Evolutionary conservation across 2,329 filamentous ascomycete genomes (phyloP).

Genomic region (Anisogramma anomala): DNA sequence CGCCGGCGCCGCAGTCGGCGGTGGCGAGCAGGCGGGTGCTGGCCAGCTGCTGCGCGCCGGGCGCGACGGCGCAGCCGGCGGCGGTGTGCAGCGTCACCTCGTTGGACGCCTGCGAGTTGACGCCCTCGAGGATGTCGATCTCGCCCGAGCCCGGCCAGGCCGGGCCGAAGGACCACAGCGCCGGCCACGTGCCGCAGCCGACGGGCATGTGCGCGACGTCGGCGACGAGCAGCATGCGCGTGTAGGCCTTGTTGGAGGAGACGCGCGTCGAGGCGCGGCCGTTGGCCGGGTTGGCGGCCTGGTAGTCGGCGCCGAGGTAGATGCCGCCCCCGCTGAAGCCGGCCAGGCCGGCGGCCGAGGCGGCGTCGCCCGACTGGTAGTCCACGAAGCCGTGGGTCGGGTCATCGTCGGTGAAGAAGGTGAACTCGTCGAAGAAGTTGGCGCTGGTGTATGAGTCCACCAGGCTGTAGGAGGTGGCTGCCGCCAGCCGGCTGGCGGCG

Average conservation of each 20-base stretch:
- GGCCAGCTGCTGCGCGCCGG: constrained; percentile 33
- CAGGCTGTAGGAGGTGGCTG: constrained; percentile 32
- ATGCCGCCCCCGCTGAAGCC: constrained; percentile 42
- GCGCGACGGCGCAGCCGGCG: constrained; percentile 47
- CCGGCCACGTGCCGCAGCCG: constrained; percentile 66
- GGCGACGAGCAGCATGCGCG: constrained; percentile 57
- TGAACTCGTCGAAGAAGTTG: constrained; percentile 46
- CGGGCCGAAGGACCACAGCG: constrained; percentile 57
- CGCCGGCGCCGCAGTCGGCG: constrained; percentile 44
- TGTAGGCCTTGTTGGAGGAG: constrained; percentile 54
- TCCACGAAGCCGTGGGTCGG: constrained; percentile 66
- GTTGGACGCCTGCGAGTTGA: constrained; percentile 50
- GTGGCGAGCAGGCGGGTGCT: constrained; percentile 31
- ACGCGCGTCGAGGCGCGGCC: constrained; percentile 64
- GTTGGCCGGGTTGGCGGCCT: constrained; percentile 38
- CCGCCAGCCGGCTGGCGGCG: constrained; percentile 13
- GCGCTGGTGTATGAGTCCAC: constrained; percentile 35
- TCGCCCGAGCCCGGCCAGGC: constrained; percentile 61
- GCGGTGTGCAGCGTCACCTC: constrained; percentile 58
- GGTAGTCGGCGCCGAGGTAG: constrained; percentile 59
- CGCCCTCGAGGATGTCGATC: constrained; percentile 72
- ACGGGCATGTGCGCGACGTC: constrained; percentile 70
- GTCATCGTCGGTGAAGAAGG: constrained; percentile 47
- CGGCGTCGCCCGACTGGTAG: constrained; percentile 50
- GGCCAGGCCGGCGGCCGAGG: constrained; percentile 46